Evolutionary conservation across 176 grass and related monocot species (phyloP).

Genomic region (Eragrostis nindensis): DNA sequence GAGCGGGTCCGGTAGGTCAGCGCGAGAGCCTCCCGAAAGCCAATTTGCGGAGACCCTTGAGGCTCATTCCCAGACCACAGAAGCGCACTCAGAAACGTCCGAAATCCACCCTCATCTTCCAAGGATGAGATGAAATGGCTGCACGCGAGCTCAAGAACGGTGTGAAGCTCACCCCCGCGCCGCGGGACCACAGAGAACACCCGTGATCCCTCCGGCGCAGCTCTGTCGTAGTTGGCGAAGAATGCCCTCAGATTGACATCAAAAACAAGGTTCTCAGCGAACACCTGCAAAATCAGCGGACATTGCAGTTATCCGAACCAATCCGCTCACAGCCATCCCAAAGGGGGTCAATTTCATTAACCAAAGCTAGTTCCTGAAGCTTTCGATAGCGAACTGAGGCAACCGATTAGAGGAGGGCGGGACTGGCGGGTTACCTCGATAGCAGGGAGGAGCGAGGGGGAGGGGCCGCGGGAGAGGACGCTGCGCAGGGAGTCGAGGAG

Average conservation of each 20-base stretch:
- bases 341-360: not conserved
- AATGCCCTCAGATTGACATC: not conserved
- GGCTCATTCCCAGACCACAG: conserved; percentile 16
- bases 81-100: conserved; percentile 19
- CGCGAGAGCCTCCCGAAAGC: not conserved
- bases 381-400: not conserved
- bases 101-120: conserved; percentile 13
- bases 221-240: not conserved
- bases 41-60: conserved; percentile 25
- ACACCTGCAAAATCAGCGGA: conserved; percentile 29
- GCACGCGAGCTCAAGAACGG: conserved; percentile 35
- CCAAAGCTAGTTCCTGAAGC: not conserved
- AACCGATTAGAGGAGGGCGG: not conserved
- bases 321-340: not conserved
- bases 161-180: not conserved
- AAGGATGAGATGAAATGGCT: conserved; percentile 47
- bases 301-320: not conserved
- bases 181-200: not conserved
- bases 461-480: conserved; percentile 29
- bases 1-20: not conserved
- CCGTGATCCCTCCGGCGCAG: not conserved
- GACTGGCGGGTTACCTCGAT: conserved; percentile 38
- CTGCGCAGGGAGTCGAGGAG: conserved; percentile 17
- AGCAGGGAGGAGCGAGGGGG: conserved; percentile 27
- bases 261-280: conserved; percentile 21